Conservation (phyloP, 148 eudicot species). For the Polygonum maritimum region DNA sequence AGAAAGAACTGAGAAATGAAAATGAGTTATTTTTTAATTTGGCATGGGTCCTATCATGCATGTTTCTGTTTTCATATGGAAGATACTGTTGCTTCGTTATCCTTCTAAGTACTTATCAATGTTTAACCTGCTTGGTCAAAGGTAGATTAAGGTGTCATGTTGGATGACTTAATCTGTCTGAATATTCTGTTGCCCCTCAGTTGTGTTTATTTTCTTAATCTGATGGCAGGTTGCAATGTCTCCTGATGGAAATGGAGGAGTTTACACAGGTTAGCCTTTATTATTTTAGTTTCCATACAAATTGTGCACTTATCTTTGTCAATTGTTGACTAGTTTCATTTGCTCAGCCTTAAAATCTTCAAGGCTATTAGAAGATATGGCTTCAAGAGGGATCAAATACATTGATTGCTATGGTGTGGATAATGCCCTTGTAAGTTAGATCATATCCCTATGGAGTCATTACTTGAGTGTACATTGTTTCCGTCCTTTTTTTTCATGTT, state of each 20-base stretch:
- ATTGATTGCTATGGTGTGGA: constrained; percentile 98
- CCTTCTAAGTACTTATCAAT: neutral
- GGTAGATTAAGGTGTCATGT: neutral
- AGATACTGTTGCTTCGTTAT: neutral
- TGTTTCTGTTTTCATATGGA: neutral
- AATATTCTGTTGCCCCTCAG: neutral
- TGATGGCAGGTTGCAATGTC: constrained; percentile 79
- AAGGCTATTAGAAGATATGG: constrained; percentile 88
- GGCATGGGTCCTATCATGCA: neutral
- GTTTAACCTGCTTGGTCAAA: neutral
- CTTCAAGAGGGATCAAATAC: constrained; percentile 74
- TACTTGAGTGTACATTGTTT: neutral
- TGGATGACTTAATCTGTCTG: neutral
- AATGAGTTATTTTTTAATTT: neutral
- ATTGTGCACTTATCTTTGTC: neutral
- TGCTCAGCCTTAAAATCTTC: constrained; percentile 77
- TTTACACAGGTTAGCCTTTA: constrained; percentile 54
- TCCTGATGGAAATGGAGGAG: constrained; percentile 99
- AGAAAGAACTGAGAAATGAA: neutral
- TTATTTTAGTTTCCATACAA: neutral
- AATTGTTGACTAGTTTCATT: constrained; percentile 10
- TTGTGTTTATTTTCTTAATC: neutral
- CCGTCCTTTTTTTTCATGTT: neutral
- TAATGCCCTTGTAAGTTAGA: constrained; percentile 71
- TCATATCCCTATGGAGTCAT: constrained; percentile 7